Conservation (phyloP, 2,329 filamentous ascomycete genomes). For the Alternaria conjuncta region DNA sequence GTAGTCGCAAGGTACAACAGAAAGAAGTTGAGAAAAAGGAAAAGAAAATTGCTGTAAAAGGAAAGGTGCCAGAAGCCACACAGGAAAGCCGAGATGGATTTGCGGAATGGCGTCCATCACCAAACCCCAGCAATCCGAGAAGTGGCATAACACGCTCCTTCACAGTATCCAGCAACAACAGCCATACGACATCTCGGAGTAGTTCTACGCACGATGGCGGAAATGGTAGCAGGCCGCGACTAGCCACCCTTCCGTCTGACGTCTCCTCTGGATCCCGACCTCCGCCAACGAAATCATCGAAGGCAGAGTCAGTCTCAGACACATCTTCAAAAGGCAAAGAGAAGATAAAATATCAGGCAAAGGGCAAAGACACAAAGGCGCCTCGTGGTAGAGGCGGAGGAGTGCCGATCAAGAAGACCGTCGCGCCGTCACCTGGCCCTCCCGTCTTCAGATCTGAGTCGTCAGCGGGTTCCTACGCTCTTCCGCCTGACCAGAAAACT, state of each 20-base stretch:
- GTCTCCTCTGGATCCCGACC: slow-evolving; percentile 26
- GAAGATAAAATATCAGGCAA: slow-evolving; percentile 41
- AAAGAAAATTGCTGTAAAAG: slow-evolving; percentile 44
- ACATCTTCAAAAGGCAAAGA: slow-evolving; percentile 40
- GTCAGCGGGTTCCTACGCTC: slow-evolving; percentile 20
- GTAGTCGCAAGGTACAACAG: slow-evolving; percentile 48
- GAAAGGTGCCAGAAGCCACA: slow-evolving; percentile 32
- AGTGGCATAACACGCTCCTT: slow-evolving; percentile 32
- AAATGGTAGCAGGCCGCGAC: slow-evolving; percentile 18
- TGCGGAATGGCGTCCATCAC: slow-evolving; percentile 36
- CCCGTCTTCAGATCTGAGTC: slow-evolving; percentile 35
- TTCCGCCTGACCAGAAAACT: slow-evolving; percentile 30
- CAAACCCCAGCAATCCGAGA: slow-evolving; percentile 25
- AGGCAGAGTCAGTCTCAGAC: slow-evolving; percentile 33
- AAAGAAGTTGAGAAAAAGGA: slow-evolving; percentile 51
- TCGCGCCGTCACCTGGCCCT: slow-evolving; percentile 18
- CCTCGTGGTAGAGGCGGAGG: slow-evolving; percentile 49
- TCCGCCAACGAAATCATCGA: slow-evolving; percentile 28
- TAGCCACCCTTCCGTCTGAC: slow-evolving; percentile 32
- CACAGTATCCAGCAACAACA: slow-evolving; percentile 38
- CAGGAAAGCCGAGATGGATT: slow-evolving; percentile 35
- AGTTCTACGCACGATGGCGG: slow-evolving; percentile 34
- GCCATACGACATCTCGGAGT: slow-evolving; percentile 37
- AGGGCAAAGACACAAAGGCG: slow-evolving; percentile 48
- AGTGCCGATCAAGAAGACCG: slow-evolving; percentile 43